Evolutionary conservation across 331 rosid genomes (phyloP).

Genomic region (Cucumis variabilis): DNA sequence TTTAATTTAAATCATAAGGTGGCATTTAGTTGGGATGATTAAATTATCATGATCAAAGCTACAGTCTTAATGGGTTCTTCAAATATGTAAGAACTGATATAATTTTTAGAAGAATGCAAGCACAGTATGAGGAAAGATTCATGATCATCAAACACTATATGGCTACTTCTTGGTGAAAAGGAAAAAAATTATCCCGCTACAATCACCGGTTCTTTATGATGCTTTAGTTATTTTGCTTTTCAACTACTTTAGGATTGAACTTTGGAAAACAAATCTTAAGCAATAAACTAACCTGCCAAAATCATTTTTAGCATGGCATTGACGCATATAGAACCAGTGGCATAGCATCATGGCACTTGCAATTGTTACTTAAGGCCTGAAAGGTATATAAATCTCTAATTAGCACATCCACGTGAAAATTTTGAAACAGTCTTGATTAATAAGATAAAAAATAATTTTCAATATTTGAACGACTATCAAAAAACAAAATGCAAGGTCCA

Average conservation of each 20-base stretch:
- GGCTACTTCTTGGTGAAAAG: neutral
- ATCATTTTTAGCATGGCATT: slow-evolving; percentile 61
- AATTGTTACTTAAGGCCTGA: slow-evolving; percentile 65
- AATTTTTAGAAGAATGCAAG: neutral
- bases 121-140: neutral
- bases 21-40: too few relatives aligned
- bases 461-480: neutral
- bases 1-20: neutral
- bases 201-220: neutral
- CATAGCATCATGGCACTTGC: slow-evolving; percentile 60
- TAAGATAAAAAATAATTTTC: neutral
- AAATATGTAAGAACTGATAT: too few relatives aligned
- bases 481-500: neutral
- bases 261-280: neutral
- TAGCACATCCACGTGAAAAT: slow-evolving; percentile 8
- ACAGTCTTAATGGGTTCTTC: too few relatives aligned
- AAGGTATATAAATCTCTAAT: slow-evolving; percentile 13
- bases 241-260: neutral
- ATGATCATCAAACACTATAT: neutral
- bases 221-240: neutral
- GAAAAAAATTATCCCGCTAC: neutral
- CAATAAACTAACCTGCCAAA: slow-evolving; percentile 54
- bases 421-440: neutral
- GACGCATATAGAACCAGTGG: slow-evolving; percentile 59
- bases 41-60: too few relatives aligned